Base-by-base conservation (phyloP, 129 eudicot species). In the Pseudognaphalium luteoalbum region DNA sequence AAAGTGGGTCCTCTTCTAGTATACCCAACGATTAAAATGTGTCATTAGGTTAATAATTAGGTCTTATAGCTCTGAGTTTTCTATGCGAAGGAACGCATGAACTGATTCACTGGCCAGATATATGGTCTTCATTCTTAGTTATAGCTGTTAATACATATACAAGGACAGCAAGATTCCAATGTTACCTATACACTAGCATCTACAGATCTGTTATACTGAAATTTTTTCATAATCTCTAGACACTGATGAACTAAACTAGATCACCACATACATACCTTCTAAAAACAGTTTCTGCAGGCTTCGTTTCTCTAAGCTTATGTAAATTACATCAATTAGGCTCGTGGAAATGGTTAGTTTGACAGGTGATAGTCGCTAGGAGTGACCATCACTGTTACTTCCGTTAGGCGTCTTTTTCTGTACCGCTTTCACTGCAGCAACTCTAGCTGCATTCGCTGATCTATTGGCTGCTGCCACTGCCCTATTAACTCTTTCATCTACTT, bases 401-500 rank as follows among this genome's bases (percentile, higher is more conserved):
- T 78, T 76, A 68, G 86, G 92, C 81, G 83, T 83, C 79, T 91
- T 96, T 79, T 85, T 94, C 72, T 94, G 99, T 35, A 91, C 94
- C 0, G 97, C 97, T 70, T 89, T 94, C 4, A 91, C 92, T 2
- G 99, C 96, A 7, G 92, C 99, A 5, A 94, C 99, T 84, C 97
- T 83, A 30, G 97, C 99, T 7, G 99, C 97, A 86, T 89, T 94
- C 21, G 96, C 97, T 14, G 99, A 96, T 34, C 84, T 83, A 88
- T 94, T 91, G 47, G 99, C 99, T 21, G 97, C 89, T 68, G 88
- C 84, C 21, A 94, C 94, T 10, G 96, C 90, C 79, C 90, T 72
- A 68, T 87, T 94, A 47, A 94, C 99, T 81, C 97, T 81, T 81
- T 91, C 99, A 30, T 94, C 99, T 37, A 94, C 99, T 76, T 94